Evolutionary conservation across 768 basidiomycete species (phyloP), one percentile per base, ranked within the genome.

Genomic region (Leccinum disarticulatum): DNA sequence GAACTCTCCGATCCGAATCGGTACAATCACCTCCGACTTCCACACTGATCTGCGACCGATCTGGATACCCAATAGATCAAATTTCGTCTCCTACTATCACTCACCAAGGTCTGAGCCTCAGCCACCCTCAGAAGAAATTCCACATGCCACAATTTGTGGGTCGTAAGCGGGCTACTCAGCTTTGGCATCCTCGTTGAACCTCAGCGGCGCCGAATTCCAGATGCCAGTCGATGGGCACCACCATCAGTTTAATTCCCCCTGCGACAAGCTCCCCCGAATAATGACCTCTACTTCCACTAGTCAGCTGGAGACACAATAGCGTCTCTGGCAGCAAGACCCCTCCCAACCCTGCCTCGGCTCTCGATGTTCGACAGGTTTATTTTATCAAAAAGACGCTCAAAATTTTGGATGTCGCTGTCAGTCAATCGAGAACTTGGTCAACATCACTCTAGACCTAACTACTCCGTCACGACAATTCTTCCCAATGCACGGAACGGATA

Each of bases 61-160:
- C 48, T 28, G 25, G 48, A 28, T 15, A 27, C 28, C 48, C 46
- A 22, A 17, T 27, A 27, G 25, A 22, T 22, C 22, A 22, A 22
- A 22, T 22, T 22, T 22, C 22, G 22, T 22, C 22, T 22, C 22
- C 22, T 22, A 22, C 22, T 22, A 22, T 22, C 22, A 22, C 22
- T 22, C 22, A 22, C 22, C 22, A 22, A 22, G 22, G 22, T 22
- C 22, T 22, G 22, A 22, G 22, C 22, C 22, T 22, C 22, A 22
- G 22, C 22, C 22, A 22, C 22, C 22, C 22, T 22, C 22, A 57
- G 58, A 56, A 33, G 61, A 55, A 58, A 55, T 48, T 43, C 54
- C 51, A 52, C 62, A 52, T 61, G 58, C 56, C 66, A 66, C 67
- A 56, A 49, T 22, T 22, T 2, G 33, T 30, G 1, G 28, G 0